Percentiles rank a stretch among this genome's conserved stretches.
Conservation (phyloP, 305 asterid species). For the Monarda citriodora region DNA sequence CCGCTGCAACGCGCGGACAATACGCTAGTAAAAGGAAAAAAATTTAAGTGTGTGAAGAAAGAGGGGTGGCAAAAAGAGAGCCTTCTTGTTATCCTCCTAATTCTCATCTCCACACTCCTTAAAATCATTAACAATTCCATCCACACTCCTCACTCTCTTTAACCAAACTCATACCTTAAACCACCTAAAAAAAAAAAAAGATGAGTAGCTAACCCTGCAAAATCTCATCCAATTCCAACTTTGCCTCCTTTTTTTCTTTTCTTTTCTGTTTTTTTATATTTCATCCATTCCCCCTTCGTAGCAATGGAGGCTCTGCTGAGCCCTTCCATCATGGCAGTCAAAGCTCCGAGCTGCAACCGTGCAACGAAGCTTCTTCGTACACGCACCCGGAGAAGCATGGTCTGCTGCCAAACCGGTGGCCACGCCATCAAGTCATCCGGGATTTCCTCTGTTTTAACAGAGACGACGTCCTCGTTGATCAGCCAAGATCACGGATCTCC, state of each 20-base stretch:
- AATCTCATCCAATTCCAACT: constrained; percentile 39
- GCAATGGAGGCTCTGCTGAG: constrained; percentile 78
- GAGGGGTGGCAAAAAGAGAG: constrained; percentile 81
- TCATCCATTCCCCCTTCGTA: too few relatives aligned
- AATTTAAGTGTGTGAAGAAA: constrained; percentile 24
- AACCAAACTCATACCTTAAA: constrained; percentile 67
- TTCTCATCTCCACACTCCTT: constrained; percentile 64
- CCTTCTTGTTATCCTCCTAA: constrained; percentile 69
- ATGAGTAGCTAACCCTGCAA: constrained; percentile 36
- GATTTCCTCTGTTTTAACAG: constrained; percentile 58
- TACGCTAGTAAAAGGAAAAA: too few relatives aligned
- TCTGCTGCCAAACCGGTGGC: constrained; percentile 54
- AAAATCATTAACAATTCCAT: constrained; percentile 39
- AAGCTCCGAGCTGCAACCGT: constrained; percentile 17
- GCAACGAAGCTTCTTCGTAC: constrained; percentile 15
- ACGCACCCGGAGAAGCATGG: constrained; percentile 25
- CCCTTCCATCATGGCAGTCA: constrained; percentile 37
- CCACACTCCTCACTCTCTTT: constrained; percentile 31
- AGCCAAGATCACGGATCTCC: constrained; percentile 38
- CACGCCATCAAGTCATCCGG: constrained; percentile 56
- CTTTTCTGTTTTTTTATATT: background rate
- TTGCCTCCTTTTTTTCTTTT: constrained; percentile 21
- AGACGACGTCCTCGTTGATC: constrained; percentile 53
- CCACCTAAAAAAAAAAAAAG: constrained; percentile 17
- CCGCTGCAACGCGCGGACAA: too few relatives aligned